These are phyloP conservation scores for Eucalyptus caleyi DNA, from an alignment of 345 rosid species.

Conservation along the genomic window DNA sequence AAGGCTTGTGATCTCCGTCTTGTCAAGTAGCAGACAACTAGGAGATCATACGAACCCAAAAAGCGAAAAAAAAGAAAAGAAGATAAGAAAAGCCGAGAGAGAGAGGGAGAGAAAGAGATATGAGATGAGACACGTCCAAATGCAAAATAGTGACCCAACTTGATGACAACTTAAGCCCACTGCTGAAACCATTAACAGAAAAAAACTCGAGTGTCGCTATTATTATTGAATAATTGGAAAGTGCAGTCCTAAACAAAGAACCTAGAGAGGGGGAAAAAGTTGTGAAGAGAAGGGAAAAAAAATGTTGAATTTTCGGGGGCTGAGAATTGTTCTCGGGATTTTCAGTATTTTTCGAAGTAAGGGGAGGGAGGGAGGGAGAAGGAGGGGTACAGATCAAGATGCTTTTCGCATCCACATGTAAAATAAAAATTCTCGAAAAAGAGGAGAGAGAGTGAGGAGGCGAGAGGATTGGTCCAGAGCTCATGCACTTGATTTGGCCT, in stretches of 20 bases:
- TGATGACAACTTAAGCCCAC: neutral
- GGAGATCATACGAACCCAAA: neutral
- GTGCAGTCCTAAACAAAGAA: neutral
- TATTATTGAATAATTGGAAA: neutral
- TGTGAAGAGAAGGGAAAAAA: neutral
- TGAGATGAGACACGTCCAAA: neutral
- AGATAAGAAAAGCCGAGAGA: neutral
- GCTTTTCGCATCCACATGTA: neutral
- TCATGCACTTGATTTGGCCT: constrained; percentile 47
- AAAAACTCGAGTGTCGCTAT: neutral
- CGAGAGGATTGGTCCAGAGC: constrained; percentile 19
- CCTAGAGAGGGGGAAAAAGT: neutral
- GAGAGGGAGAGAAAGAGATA: neutral
- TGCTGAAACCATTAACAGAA: neutral
- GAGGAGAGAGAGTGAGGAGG: neutral
- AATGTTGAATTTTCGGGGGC: neutral
- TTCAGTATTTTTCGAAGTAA: constrained; percentile 13
- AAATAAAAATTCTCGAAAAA: neutral
- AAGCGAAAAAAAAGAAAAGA: neutral
- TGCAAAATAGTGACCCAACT: neutral
- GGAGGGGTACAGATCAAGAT: neutral
- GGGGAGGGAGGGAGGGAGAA: neutral
- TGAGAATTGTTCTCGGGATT: constrained; percentile 33
- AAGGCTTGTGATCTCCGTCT: neutral
- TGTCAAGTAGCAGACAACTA: neutral